Evolutionary conservation across 192 early-diverging fungal genomes (phyloP).

Genomic region (Backusella luteola): DNA sequence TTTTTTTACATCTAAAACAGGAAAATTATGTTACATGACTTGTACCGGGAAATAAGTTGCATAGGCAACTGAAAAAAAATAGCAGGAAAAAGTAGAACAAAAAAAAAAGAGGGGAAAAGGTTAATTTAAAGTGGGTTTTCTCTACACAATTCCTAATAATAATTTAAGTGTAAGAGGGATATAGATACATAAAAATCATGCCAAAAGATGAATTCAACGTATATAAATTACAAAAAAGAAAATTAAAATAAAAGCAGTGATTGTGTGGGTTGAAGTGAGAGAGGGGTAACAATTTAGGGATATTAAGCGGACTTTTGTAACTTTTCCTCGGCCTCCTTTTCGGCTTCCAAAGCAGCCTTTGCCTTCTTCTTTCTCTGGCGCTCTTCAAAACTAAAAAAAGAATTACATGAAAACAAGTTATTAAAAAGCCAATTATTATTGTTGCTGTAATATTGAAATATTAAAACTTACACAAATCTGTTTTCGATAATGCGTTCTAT

Average conservation of each 20-base stretch:
- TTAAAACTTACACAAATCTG: conserved; percentile 63
- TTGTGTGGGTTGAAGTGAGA: neutral
- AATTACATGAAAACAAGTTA: neutral
- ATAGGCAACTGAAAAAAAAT: neutral
- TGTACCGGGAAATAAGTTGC: too few species aligned
- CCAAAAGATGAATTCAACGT: neutral
- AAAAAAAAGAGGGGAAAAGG: neutral
- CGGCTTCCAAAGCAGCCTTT: conserved; percentile 65
- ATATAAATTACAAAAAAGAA: conserved; percentile 2
- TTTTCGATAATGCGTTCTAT: conserved; percentile 88
- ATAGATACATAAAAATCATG: neutral
- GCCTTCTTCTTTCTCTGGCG: conserved; percentile 72
- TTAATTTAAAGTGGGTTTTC: neutral
- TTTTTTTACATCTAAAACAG: neutral
- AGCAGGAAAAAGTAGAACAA: neutral
- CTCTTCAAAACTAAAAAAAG: conserved; percentile 53
- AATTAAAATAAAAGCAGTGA: neutral
- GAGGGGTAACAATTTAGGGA: neutral
- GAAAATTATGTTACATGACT: neutral
- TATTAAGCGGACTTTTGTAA: conserved; percentile 6
- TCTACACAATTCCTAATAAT: neutral
- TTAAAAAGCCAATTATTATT: neutral
- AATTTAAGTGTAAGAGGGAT: neutral
- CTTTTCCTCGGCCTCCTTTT: conserved; percentile 64
- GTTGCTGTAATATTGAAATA: neutral